Evolutionary conservation across 1,284 basidiomycete species (phyloP), one percentile per base, ranked within the genome.

Genomic region (Rhodofomes roseus): DNA sequence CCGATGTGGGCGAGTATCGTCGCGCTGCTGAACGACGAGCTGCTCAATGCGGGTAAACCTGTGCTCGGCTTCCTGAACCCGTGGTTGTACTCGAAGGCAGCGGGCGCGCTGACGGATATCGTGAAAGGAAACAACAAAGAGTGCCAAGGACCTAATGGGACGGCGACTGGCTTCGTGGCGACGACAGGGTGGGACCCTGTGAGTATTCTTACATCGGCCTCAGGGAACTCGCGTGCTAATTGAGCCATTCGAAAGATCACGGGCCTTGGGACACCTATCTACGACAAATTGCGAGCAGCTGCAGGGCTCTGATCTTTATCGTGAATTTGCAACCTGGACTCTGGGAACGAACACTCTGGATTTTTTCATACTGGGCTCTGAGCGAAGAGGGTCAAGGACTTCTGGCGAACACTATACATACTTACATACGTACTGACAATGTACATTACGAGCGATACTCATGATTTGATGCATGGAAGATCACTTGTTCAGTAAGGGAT

Each of bases 81-180:
- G 22, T 52, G 50, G 50, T 20, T 52, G 34, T 52, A 52, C 31
- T 31, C 74, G 69, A 2, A 81, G 81, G 2, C 84, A 81, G 8
- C 74, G 69, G 22, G 84, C 80, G 64, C 81, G 82, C 65, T 92
- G 89, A 1, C 77, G 69, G 0, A 86, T 79, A 66, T 91, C 89
- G n/a, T 82, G 79, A 22, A 34, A 11, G 50, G 50, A 1, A 51
- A 51, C 36, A 51, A 51, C 34, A 34, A 51, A 16, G 29, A 34
- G 29, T 51, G 50, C 29, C 16, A 12, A 29, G 50, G 22, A 9
- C 4, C 11, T 29, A 18, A 34, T 36, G 46, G 46, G 23, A 16
- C 46, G 16, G 46, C n/a, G 46, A 18, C 50, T 51, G 50, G 50
- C 9, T 51, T 51, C 34, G 16, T 34, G 1, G 50, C 50, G 18